A percentile compares a stretch with the other conserved stretches of the same genome.
Conservation (phyloP, 352 stramenopile genomes). For the Globisporangium solare region DNA sequence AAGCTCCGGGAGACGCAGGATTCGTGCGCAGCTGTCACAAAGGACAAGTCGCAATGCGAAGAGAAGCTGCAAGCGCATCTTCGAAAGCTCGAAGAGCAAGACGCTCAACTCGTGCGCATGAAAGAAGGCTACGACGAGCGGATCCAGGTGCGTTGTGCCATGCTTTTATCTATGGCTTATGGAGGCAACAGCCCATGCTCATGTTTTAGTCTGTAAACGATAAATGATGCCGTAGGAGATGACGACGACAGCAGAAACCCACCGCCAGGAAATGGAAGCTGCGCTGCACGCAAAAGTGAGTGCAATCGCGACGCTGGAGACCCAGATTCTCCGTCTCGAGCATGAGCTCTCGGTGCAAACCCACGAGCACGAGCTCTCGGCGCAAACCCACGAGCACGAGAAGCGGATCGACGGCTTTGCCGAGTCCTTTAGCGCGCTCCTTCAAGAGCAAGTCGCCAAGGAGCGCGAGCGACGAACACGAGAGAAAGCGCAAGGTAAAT, state of each 20-base stretch:
- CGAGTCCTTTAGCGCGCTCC: constrained; percentile 42
- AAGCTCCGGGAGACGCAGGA: constrained; percentile 41
- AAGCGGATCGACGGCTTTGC: constrained; percentile 48
- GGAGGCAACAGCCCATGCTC: no score
- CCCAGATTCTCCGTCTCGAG: constrained; percentile 38
- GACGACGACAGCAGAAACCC: constrained; percentile 18
- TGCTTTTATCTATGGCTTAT: background rate
- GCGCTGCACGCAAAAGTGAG: constrained; percentile 28
- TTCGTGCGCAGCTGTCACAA: constrained; percentile 22
- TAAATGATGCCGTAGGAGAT: constrained; percentile 15
- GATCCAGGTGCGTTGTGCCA: constrained; percentile 22
- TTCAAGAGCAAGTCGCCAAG: constrained; percentile 49
- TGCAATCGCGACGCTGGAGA: constrained; percentile 30
- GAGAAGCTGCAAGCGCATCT: constrained; percentile 37
- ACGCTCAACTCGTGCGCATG: constrained; percentile 26
- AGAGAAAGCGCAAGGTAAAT: background rate
- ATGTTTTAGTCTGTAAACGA: background rate
- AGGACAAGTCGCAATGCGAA: constrained; percentile 29
- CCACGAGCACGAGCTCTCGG: constrained; percentile 31
- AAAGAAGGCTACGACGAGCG: constrained; percentile 46
- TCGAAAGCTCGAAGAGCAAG: constrained; percentile 39
- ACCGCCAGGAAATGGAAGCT: constrained; percentile 23
- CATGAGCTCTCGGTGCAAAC: constrained; percentile 31
- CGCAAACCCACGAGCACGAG: constrained; percentile 47
- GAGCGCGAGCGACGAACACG: constrained; percentile 26